phyloP scores from a whole-genome alignment of 371 early-diverging fungal genomes.

The Thermomucor indicae-seudaticae region DNA sequence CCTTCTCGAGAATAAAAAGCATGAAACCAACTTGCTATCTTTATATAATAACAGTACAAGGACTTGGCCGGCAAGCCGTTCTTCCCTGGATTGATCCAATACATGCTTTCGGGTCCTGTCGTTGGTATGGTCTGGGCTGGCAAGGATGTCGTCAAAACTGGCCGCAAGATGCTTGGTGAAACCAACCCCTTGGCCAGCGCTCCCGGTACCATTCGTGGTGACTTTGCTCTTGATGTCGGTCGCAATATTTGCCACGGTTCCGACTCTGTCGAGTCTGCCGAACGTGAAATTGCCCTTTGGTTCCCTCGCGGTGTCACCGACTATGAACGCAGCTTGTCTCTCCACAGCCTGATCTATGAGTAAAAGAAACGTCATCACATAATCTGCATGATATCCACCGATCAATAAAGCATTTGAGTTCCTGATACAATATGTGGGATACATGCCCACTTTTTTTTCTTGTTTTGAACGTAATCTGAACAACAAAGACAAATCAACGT shows the following conservation, averaged over 20 bases:
- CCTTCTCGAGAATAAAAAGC: neutral
- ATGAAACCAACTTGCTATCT: neutral
- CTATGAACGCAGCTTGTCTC: slow-evolving; percentile 50
- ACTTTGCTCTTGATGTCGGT: slow-evolving; percentile 87
- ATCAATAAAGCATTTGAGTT: too few species aligned
- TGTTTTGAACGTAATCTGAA: too few species aligned
- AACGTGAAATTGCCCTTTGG: slow-evolving; percentile 98
- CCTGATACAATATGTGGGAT: too few species aligned
- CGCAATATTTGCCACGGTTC: slow-evolving; percentile 99
- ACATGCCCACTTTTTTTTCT: too few species aligned
- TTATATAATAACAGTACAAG: slow-evolving; percentile 55
- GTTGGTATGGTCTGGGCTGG: slow-evolving; percentile 96
- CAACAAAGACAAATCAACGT: too few species aligned
- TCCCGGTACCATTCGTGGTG: slow-evolving; percentile 99
- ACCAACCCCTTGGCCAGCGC: slow-evolving; percentile 90
- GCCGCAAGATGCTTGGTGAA: slow-evolving; percentile 95
- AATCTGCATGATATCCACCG: too few species aligned
- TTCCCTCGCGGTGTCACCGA: slow-evolving; percentile 80
- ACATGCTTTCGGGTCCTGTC: slow-evolving; percentile 88
- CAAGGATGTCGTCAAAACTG: slow-evolving; percentile 95
- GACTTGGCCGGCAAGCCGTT: slow-evolving; percentile 93
- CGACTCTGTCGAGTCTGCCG: slow-evolving; percentile 96
- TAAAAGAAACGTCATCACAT: too few species aligned
- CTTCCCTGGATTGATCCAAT: slow-evolving; percentile 92
- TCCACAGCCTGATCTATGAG: slow-evolving; percentile 78